Conservation (phyloP, 2,329 filamentous ascomycete species). For the Curvularia verruculosa region DNA sequence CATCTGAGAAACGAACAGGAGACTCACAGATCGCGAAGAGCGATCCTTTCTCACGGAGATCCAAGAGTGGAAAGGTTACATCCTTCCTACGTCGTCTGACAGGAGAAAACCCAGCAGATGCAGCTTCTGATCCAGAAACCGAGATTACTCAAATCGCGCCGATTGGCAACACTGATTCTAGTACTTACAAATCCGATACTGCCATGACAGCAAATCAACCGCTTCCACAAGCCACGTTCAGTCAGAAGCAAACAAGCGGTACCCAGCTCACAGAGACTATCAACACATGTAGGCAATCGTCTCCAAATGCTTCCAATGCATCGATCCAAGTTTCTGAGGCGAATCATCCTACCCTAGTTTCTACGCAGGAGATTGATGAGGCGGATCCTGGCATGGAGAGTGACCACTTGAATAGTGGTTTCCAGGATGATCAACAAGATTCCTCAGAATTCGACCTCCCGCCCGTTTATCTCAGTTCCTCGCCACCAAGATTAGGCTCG, state of each 20-base stretch:
- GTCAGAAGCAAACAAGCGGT: neutral
- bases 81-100: slow-evolving; percentile 38
- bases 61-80: slow-evolving; percentile 18
- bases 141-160: slow-evolving; percentile 1
- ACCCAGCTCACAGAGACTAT: neutral
- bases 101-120: slow-evolving; percentile 17
- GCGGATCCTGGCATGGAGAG: slow-evolving; percentile 16
- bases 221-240: neutral
- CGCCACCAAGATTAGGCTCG: slow-evolving; percentile 27
- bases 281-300: neutral
- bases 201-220: slow-evolving; percentile 3
- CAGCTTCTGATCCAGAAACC: neutral
- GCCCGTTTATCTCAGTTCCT: slow-evolving; percentile 28
- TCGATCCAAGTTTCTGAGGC: too few species aligned
- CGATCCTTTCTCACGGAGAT: slow-evolving; percentile 36
- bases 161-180: neutral
- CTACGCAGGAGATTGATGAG: neutral
- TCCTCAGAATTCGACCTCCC: slow-evolving; percentile 2
- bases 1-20: slow-evolving; percentile 36
- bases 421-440: slow-evolving; percentile 3
- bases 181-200: slow-evolving; percentile 1
- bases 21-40: slow-evolving; percentile 35
- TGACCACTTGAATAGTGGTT: slow-evolving; percentile 12
- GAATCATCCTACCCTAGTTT: neutral
- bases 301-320: neutral